Percentiles rank a stretch among this genome's conserved stretches.
Conservation (phyloP, 192 early-diverging fungal species). For the Martensiomyces pterosporus region DNA sequence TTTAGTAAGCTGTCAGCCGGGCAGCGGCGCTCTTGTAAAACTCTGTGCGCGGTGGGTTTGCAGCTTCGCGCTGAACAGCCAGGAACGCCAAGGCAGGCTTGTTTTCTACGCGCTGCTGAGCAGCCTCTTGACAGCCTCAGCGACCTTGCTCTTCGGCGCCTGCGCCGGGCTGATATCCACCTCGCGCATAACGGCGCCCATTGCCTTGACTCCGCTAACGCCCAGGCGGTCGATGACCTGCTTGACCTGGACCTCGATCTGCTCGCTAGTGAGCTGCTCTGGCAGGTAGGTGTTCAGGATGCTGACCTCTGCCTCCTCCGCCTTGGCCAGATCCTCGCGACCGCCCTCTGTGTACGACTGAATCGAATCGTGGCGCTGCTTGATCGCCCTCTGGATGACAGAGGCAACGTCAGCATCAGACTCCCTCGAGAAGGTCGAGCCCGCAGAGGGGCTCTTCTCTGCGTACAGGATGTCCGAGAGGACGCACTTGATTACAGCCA, state of each 20-base stretch:
- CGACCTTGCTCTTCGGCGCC: slow-evolving; percentile 75
- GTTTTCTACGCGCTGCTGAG: slow-evolving; percentile 36
- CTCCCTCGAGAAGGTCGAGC: slow-evolving; percentile 26
- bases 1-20: no score
- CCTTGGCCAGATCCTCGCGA: slow-evolving; percentile 67
- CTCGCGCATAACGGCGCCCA: slow-evolving; percentile 86
- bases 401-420: slow-evolving; percentile 59
- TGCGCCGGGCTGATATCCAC: slow-evolving; percentile 61
- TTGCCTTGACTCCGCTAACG: slow-evolving; percentile 62
- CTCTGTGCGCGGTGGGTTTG: no score
- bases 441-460: slow-evolving; percentile 57
- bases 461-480: slow-evolving; percentile 76
- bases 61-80: no score
- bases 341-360: slow-evolving; percentile 60
- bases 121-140: slow-evolving; percentile 69
- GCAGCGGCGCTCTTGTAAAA: no score
- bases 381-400: slow-evolving; percentile 75
- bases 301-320: slow-evolving; percentile 64
- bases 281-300: slow-evolving; percentile 76
- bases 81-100: no score
- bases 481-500: slow-evolving; percentile 66
- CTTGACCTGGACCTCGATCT: slow-evolving; percentile 63
- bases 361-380: slow-evolving; percentile 76
- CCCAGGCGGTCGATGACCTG: slow-evolving; percentile 46
- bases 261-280: slow-evolving; percentile 64